Evolutionary conservation across 495 filamentous ascomycete genomes (phyloP).

Genomic region (Penicillium cinerascens): DNA sequence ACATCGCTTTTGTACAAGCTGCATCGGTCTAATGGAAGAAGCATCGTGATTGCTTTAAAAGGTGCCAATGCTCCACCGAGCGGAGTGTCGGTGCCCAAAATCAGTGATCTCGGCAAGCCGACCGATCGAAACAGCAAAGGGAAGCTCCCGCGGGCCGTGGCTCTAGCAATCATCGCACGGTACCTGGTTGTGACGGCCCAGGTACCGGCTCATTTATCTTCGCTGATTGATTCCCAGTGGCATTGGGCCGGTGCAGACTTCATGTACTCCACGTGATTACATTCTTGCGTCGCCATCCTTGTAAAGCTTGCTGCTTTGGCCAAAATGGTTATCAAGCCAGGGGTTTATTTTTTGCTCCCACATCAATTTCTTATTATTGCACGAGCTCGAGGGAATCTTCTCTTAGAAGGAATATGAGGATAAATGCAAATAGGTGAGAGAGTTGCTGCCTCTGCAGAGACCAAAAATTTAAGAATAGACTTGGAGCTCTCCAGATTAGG

Average conservation of each 20-base stretch:
- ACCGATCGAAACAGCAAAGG: slow-evolving; percentile 7
- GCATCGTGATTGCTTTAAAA: background rate
- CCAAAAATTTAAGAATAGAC: background rate
- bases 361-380: background rate
- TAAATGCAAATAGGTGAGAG: background rate
- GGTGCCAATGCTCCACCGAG: background rate
- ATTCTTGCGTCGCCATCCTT: background rate
- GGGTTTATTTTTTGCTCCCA: too few species aligned
- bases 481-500: background rate
- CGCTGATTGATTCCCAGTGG: background rate
- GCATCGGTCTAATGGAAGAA: too few species aligned
- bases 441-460: background rate
- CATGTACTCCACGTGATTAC: background rate
- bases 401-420: too few species aligned
- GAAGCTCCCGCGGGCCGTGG: background rate
- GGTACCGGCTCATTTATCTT: background rate
- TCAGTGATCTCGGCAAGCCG: slow-evolving; percentile 9
- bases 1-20: background rate
- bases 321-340: background rate
- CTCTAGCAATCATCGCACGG: background rate
- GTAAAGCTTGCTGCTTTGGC: background rate
- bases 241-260: background rate
- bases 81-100: background rate
- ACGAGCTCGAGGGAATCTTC: too few species aligned
- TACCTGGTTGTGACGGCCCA: background rate